These are phyloP conservation scores for Cinchona pubescens DNA, from an alignment of 257 asterid genomes.

Conservation along the genomic window DNA sequence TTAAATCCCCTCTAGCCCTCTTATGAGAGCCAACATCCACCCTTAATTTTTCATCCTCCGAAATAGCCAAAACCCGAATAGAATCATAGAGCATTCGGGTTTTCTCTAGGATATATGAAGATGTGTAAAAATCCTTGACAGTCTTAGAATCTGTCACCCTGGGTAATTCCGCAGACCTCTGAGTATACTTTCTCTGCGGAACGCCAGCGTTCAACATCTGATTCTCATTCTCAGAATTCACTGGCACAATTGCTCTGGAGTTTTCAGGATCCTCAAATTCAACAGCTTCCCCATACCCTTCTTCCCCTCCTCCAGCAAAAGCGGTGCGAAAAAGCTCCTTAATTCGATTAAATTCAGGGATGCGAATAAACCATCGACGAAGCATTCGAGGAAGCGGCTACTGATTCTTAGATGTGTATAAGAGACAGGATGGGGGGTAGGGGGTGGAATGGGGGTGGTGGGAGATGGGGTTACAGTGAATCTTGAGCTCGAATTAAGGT, in stretches of 20 bases:
- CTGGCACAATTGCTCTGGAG: slow-evolving; percentile 49
- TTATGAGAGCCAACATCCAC: slow-evolving; percentile 15
- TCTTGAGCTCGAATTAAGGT: slow-evolving; percentile 12
- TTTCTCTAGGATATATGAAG: too few relatives aligned
- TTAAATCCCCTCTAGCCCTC: slow-evolving; percentile 57
- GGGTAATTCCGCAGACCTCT: slow-evolving; percentile 73
- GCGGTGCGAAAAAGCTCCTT: slow-evolving; percentile 48
- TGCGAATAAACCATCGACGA: slow-evolving; percentile 36
- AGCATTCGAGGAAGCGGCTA: slow-evolving; percentile 11
- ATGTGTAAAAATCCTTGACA: too few relatives aligned
- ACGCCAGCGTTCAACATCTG: slow-evolving; percentile 37
- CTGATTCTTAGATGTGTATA: neutral
- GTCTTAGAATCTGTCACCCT: slow-evolving; percentile 71
- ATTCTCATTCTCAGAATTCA: slow-evolving; percentile 18
- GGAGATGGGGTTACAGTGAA: slow-evolving; percentile 11
- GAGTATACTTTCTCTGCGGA: slow-evolving; percentile 33
- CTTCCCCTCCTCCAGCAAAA: slow-evolving; percentile 22
- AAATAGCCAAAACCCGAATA: slow-evolving; percentile 45
- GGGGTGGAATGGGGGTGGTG: slow-evolving; percentile 4
- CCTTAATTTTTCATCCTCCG: slow-evolving; percentile 45
- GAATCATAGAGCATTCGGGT: slow-evolving; percentile 76
- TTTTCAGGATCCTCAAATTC: slow-evolving; percentile 29
- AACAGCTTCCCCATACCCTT: slow-evolving; percentile 13
- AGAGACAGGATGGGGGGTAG: slow-evolving; percentile 17
- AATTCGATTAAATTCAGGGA: slow-evolving; percentile 53